Evolutionary conservation across 768 basidiomycete species (phyloP).

Genomic region (Lyophyllum atratum): DNA sequence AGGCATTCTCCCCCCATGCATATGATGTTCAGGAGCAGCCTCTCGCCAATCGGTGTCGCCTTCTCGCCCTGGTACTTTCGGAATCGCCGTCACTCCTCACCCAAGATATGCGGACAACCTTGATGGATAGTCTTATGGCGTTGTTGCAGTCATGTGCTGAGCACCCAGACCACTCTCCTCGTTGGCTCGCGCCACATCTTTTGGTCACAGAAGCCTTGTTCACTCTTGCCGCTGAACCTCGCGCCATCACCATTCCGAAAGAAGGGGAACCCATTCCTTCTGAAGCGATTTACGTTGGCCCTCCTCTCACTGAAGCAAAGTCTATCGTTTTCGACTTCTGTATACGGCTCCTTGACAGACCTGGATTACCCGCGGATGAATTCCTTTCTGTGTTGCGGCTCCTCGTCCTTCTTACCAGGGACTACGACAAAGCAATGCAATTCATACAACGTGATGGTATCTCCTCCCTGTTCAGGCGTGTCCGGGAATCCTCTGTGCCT

Average conservation of each 20-base stretch:
- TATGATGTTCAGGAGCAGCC: constrained; percentile 75
- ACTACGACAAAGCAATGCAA: constrained; percentile 60
- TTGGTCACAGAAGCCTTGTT: constrained; percentile 86
- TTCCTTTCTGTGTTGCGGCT: constrained; percentile 80
- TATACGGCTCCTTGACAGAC: constrained; percentile 64
- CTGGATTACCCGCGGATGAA: constrained; percentile 75
- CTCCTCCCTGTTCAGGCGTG: constrained; percentile 60
- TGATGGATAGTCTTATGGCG: constrained; percentile 72
- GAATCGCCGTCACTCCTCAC: constrained; percentile 68
- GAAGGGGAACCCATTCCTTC: constrained; percentile 63
- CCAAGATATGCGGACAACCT: constrained; percentile 49
- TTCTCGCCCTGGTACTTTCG: constrained; percentile 81
- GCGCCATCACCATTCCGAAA: constrained; percentile 62
- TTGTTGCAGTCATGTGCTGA: constrained; percentile 62
- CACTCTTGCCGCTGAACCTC: constrained; percentile 73
- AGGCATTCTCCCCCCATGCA: constrained; percentile 61
- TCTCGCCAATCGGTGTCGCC: constrained; percentile 78
- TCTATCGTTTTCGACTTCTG: constrained; percentile 75
- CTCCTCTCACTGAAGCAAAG: constrained; percentile 62
- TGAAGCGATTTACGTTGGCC: constrained; percentile 58
- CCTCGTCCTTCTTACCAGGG: constrained; percentile 81
- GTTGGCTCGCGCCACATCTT: constrained; percentile 87
- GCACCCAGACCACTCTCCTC: constrained; percentile 61
- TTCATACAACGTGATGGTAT: constrained; percentile 74
- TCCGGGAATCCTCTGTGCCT: constrained; percentile 59